These are phyloP conservation scores for Colletotrichum sp. DNA, from an alignment of 2,329 filamentous ascomycete species.

Conservation along the genomic window DNA sequence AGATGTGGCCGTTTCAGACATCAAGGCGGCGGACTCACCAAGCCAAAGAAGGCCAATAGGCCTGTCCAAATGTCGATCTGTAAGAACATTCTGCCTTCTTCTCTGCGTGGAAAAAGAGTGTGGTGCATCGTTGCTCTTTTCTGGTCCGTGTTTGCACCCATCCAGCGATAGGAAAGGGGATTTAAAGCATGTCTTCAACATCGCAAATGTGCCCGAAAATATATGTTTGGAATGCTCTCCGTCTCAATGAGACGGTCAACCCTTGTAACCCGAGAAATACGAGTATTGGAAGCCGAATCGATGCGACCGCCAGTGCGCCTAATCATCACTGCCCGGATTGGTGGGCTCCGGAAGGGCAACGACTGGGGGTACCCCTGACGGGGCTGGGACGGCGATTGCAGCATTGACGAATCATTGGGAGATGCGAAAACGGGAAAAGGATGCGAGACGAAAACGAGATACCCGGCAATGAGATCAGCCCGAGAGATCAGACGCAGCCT, in stretches of 20 bases:
- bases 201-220: background rate
- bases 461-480: background rate
- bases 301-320: background rate
- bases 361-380: background rate
- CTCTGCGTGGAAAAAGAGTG: background rate
- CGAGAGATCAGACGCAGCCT: background rate
- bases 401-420: background rate
- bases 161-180: background rate
- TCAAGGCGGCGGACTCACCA: background rate
- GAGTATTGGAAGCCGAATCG: background rate
- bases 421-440: background rate
- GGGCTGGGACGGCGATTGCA: background rate
- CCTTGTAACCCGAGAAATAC: background rate
- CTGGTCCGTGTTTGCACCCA: background rate
- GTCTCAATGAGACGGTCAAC: background rate
- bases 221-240: background rate
- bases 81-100: background rate
- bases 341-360: background rate
- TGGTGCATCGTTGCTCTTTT: background rate
- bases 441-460: background rate
- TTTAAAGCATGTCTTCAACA: background rate
- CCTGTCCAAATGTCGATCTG: background rate
- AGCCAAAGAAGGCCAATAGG: background rate
- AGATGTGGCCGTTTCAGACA: background rate
- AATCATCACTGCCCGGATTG: background rate